These are phyloP conservation scores for Pyrenophora seminiperda DNA, from an alignment of 2,329 filamentous ascomycete species.

Conservation along the genomic window DNA sequence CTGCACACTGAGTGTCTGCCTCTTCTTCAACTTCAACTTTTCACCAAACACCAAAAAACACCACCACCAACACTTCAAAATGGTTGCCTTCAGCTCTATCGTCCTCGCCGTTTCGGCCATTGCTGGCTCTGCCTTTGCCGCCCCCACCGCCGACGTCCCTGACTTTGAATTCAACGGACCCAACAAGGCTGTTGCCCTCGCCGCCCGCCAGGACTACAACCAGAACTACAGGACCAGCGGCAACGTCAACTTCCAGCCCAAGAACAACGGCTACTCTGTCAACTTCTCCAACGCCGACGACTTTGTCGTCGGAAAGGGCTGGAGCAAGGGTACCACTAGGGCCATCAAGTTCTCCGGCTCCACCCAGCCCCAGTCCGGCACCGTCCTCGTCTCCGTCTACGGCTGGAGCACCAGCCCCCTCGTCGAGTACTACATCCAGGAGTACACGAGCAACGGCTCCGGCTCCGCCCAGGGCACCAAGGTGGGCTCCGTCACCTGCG, in stretches of 20 bases:
- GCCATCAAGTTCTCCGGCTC: constrained; percentile 39
- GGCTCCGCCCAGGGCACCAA: constrained; percentile 37
- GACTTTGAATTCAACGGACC: constrained; percentile 34
- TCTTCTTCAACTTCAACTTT: not conserved
- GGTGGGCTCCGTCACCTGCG: constrained; percentile 35
- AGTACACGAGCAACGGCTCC: constrained; percentile 54
- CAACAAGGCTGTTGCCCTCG: constrained; percentile 25
- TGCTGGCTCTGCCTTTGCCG: constrained; percentile 27
- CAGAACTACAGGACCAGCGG: constrained; percentile 44
- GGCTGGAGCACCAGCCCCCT: constrained; percentile 59
- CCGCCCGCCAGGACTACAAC: constrained; percentile 40
- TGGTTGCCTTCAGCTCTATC: constrained; percentile 37
- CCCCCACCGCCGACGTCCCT: constrained; percentile 31
- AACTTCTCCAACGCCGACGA: constrained; percentile 36
- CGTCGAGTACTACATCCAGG: constrained; percentile 58
- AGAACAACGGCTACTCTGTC: constrained; percentile 37
- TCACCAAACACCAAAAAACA: not conserved
- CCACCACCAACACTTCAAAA: constrained; percentile 14
- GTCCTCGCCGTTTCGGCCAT: constrained; percentile 28
- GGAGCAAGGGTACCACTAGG: constrained; percentile 36
- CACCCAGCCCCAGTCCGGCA: constrained; percentile 29
- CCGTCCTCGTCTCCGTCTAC: constrained; percentile 52
- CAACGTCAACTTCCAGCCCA: constrained; percentile 35
- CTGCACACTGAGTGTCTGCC: not conserved
- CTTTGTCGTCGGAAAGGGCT: constrained; percentile 44